Evolutionary conservation across 805 yeast genomes (phyloP), one percentile per base, ranked within the genome.

Genomic region (Metschnikowia continentalis): DNA sequence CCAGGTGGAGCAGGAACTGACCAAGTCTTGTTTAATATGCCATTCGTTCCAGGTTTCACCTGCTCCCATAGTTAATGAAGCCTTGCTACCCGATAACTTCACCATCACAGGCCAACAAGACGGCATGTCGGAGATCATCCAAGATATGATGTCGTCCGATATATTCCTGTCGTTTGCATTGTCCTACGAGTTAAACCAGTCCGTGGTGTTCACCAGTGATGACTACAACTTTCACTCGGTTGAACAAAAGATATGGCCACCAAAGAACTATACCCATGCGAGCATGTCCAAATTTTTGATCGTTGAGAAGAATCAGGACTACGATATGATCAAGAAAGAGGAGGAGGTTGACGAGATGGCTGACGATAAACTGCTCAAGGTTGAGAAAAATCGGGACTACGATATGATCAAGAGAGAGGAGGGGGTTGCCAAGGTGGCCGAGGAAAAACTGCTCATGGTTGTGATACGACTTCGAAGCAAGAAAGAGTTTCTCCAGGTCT

Each of bases 401-500:
- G 11, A 32, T 11, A 14, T 6, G 10, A 13, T 32, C n/a, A 14
- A 20, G 32, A 11, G 10, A 5, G 38, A 42, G 15, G 17, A 15
- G 10, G 20, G 13, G 11, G 30, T 26, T 10, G 30, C 10, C 4
- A 13, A 26, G 30, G 30, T 26, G 30, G 30, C 30, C 30, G 30
- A 26, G 30, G 30, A 26, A 8, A 26, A 40, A 10, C 43, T 40
- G 43, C 36, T 23, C 32, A 20, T 46, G 10, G 55, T 54, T n/a
- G 42, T 32, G 13, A 45, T 54, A 38, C 43, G 23, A n/a, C 47
- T 53, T 13, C 33, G 19, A 15, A 14, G 17, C 8, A 15, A 30
- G 11, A 50, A 46, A 23, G 37, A 40, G 15, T 46, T 48, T 20
- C 36, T 53, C 35, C 36, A 32, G 1, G 57, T 53, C 19, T 15